Evolutionary conservation across 805 yeast species (phyloP).

Genomic region (Saturnispora dispora): DNA sequence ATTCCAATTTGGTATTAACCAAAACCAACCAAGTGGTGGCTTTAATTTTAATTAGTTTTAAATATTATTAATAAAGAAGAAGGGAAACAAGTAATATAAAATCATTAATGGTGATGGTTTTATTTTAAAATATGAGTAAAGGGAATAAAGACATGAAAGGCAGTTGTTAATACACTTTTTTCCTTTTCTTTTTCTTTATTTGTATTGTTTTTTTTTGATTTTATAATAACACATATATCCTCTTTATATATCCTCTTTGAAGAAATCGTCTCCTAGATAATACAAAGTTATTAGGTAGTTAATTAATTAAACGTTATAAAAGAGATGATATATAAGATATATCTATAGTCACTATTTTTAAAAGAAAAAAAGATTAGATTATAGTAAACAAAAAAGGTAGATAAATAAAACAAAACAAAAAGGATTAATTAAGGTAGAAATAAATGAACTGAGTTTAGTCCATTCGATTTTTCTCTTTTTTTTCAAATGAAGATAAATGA

Average conservation of each 20-base stretch:
- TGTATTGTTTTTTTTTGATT: background rate
- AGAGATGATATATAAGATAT: background rate
- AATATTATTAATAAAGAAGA: background rate
- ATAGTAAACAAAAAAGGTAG: background rate
- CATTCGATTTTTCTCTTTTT: background rate
- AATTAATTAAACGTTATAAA: background rate
- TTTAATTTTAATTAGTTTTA: conserved; percentile 36
- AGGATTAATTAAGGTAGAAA: background rate
- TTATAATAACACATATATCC: background rate
- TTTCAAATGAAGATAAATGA: background rate
- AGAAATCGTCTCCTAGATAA: no score
- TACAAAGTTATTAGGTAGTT: no score
- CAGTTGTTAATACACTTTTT: no score
- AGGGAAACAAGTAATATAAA: background rate
- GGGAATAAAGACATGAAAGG: background rate
- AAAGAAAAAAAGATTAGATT: background rate
- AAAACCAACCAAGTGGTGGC: conserved; percentile 36
- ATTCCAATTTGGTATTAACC: conserved; percentile 76
- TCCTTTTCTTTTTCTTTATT: no score
- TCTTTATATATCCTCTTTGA: background rate
- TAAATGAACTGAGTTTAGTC: background rate
- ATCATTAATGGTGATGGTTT: background rate
- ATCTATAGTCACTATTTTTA: background rate
- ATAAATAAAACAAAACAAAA: background rate
- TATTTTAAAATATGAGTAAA: background rate